phyloP scores from a whole-genome alignment of 768 basidiomycete genomes.

The Pleurotus tuoliensis region DNA sequence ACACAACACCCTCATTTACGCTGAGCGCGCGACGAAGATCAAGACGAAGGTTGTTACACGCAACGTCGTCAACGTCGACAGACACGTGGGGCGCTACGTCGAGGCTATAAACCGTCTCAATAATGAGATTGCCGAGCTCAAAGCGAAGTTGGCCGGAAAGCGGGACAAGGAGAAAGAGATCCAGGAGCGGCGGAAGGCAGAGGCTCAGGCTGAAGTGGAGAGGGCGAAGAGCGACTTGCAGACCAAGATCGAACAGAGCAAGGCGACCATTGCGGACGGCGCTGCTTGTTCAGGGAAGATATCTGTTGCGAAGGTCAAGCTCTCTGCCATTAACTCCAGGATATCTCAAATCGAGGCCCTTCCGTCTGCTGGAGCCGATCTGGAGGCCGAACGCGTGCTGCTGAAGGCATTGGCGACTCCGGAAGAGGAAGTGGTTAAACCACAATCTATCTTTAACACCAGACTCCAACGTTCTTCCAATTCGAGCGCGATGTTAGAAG shows the following conservation, averaged over 20 bases:
- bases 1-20: conserved; percentile 96
- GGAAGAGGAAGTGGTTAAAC: conserved; percentile 64
- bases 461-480: conserved; percentile 69
- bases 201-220: conserved; percentile 71
- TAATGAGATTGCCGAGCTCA: conserved; percentile 78
- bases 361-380: conserved; percentile 40
- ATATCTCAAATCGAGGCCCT: conserved; percentile 52
- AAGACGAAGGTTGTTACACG: conserved; percentile 96
- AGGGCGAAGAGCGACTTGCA: conserved; percentile 71
- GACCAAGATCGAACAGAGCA: conserved; percentile 67
- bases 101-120: conserved; percentile 91
- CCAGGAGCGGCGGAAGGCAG: conserved; percentile 61
- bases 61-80: conserved; percentile 92
- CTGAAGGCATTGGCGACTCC: conserved; percentile 62
- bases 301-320: conserved; percentile 62
- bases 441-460: conserved; percentile 53
- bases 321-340: conserved; percentile 60
- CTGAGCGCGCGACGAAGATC: conserved; percentile 96
- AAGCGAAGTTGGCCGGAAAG: conserved; percentile 79
- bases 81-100: conserved; percentile 93
- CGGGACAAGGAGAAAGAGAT: conserved; percentile 58
- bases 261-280: conserved; percentile 68
- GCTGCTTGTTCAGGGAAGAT: conserved; percentile 71
- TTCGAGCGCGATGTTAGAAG: conserved; percentile 78
- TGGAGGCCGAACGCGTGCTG: conserved; percentile 71